Conservation (phyloP, 148 eudicot species). For the Dianthus caryophyllus region DNA sequence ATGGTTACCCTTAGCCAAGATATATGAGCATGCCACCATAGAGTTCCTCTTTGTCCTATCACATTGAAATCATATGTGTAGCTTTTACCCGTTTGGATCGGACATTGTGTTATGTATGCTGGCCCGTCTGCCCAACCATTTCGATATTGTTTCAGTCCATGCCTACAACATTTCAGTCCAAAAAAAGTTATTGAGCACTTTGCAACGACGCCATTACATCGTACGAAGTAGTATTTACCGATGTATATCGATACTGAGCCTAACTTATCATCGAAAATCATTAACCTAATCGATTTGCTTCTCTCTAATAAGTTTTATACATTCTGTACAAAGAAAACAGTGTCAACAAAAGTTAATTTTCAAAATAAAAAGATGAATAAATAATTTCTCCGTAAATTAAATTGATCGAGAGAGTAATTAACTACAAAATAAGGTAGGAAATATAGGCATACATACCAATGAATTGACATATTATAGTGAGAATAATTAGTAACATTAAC, state of each 20-base stretch:
- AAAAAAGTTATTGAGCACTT: neutral
- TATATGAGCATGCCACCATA: constrained; percentile 79
- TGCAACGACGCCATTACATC: neutral
- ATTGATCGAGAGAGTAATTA: too few species aligned
- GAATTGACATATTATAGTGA: constrained; percentile 55
- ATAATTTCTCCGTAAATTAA: too few species aligned
- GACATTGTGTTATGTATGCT: constrained; percentile 68
- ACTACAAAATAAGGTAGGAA: too few species aligned
- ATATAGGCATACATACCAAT: too few species aligned
- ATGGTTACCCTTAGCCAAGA: constrained; percentile 64
- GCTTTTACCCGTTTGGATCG: constrained; percentile 48
- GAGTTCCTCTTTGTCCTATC: constrained; percentile 63
- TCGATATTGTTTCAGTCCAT: constrained; percentile 54
- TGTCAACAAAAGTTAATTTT: too few species aligned
- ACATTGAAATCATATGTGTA: constrained; percentile 50
- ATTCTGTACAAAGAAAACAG: too few species aligned
- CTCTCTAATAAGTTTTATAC: too few species aligned
- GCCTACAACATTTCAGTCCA: constrained; percentile 33
- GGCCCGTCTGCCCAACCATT: constrained; percentile 77
- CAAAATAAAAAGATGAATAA: too few species aligned
- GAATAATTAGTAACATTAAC: constrained; percentile 56
- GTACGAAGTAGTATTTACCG: too few species aligned
- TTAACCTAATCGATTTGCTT: too few species aligned
- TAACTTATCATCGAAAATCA: too few species aligned
- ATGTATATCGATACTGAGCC: too few species aligned